Percentiles rank a stretch among this genome's conserved stretches.
Conservation (phyloP, 495 filamentous ascomycete genomes). For the Tuber umbilicatum region DNA sequence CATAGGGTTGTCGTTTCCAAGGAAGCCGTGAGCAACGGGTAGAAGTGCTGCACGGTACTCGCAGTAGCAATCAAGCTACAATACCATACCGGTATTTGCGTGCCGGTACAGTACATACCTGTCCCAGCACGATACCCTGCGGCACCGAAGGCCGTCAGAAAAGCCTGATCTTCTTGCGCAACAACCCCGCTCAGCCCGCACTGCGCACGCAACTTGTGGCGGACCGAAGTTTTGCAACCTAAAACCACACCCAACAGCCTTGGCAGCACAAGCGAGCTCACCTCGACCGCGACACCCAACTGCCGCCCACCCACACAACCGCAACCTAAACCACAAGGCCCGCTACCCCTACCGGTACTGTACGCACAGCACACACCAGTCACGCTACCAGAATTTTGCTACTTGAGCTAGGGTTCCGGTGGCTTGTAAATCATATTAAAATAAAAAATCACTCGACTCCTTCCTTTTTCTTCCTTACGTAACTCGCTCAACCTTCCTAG, state of each 20-base stretch:
- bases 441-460: background rate
- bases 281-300: background rate
- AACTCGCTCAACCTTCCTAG: background rate
- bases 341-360: background rate
- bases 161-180: background rate
- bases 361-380: background rate
- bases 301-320: background rate
- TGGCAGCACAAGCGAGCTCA: background rate
- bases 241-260: background rate
- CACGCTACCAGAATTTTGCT: background rate
- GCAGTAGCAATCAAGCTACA: background rate
- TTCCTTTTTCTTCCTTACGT: background rate
- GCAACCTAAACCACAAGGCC: background rate
- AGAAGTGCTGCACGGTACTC: background rate
- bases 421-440: slow-evolving; percentile 1
- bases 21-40: background rate
- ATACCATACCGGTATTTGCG: no score
- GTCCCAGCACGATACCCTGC: background rate
- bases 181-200: background rate
- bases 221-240: background rate
- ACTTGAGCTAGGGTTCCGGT: background rate
- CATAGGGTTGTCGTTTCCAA: background rate
- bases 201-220: background rate
- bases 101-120: background rate
- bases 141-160: background rate